phyloP scores from a whole-genome alignment of 768 basidiomycete genomes.

The Kwoniella sp. region DNA sequence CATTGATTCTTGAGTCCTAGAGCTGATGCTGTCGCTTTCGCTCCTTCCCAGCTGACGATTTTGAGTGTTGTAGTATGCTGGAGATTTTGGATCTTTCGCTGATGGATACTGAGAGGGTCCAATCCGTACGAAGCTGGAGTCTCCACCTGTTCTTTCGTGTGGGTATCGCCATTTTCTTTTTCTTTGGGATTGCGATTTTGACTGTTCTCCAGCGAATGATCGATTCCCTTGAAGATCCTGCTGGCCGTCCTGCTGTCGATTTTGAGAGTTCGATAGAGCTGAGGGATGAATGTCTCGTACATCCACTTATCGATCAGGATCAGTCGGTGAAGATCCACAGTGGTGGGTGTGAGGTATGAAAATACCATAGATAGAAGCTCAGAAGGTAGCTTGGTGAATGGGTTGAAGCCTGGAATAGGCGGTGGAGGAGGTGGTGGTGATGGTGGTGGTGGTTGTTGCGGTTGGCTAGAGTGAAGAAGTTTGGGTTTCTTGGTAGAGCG shows the following conservation, averaged over 20 bases:
- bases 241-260: background rate
- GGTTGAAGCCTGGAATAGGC: background rate
- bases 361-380: background rate
- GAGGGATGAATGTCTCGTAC: background rate
- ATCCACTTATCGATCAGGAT: background rate
- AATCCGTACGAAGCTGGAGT: background rate
- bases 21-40: background rate
- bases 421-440: background rate
- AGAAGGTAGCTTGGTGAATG: background rate
- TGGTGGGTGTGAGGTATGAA: background rate
- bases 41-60: background rate
- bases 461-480: background rate
- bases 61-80: constrained; percentile 1
- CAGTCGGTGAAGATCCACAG: background rate
- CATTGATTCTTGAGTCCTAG: background rate
- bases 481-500: background rate
- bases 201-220: background rate
- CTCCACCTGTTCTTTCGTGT: no score
- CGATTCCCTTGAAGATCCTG: background rate
- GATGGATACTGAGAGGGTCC: background rate
- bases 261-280: background rate
- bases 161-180: no score
- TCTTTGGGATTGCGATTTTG: no score
- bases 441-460: background rate
- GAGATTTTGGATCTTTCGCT: background rate